These are phyloP conservation scores for Arthrobotrys musiformis DNA, from an alignment of 2,329 filamentous ascomycete species.

Conservation along the genomic window DNA sequence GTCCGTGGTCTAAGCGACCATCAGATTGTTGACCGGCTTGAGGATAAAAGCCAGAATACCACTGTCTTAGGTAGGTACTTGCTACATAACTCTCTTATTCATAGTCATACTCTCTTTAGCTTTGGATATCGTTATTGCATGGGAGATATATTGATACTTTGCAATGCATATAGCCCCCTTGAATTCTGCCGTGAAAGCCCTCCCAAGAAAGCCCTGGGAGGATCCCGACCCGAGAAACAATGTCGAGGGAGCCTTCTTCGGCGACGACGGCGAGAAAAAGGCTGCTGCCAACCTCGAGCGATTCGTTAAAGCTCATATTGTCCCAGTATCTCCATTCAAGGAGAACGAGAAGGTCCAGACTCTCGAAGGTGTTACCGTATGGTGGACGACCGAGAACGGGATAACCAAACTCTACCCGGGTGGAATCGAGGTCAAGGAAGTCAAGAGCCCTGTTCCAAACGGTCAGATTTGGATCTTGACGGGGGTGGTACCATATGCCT, in stretches of 20 bases:
- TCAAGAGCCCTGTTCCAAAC: slow-evolving; percentile 82
- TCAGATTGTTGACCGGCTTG: slow-evolving; percentile 33
- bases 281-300: slow-evolving; percentile 79
- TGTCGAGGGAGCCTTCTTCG: slow-evolving; percentile 74
- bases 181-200: slow-evolving; percentile 79
- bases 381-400: slow-evolving; percentile 79
- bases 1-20: slow-evolving; percentile 31
- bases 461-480: slow-evolving; percentile 77
- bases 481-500: slow-evolving; percentile 69
- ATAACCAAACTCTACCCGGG: slow-evolving; percentile 79
- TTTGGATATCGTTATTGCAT: no score
- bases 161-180: slow-evolving; percentile 71
- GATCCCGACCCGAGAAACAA: slow-evolving; percentile 73
- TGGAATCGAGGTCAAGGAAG: slow-evolving; percentile 77
- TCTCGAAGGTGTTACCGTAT: slow-evolving; percentile 76
- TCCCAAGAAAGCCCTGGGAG: slow-evolving; percentile 90
- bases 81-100: not conserved
- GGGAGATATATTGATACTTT: no score
- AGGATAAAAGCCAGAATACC: slow-evolving; percentile 41
- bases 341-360: slow-evolving; percentile 73
- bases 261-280: slow-evolving; percentile 77
- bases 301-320: slow-evolving; percentile 88
- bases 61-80: slow-evolving; percentile 47
- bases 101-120: not conserved
- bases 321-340: slow-evolving; percentile 79